Evolutionary conservation across 768 basidiomycete species (phyloP).

Genomic region (Lactifluus piperatus): DNA sequence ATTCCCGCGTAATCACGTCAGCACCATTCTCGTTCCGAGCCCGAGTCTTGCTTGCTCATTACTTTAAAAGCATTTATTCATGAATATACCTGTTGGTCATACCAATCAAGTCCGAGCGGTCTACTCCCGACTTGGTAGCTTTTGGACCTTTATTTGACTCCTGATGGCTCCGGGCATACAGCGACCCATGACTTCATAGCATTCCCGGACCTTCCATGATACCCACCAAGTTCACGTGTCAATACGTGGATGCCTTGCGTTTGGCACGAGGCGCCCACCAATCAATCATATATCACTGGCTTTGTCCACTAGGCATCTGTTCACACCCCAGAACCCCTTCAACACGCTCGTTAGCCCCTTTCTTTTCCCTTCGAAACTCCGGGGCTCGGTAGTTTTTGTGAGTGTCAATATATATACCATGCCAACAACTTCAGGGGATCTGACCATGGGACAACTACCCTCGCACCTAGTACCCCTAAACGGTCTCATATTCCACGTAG

Average conservation of each 20-base stretch:
- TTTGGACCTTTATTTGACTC: background rate
- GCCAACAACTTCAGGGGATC: background rate
- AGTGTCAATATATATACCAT: background rate
- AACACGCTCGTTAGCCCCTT: background rate
- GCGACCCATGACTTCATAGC: background rate
- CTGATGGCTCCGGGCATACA: background rate
- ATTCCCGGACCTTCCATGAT: background rate
- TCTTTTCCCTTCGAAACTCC: background rate
- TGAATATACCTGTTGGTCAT: background rate
- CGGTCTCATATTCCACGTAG: background rate
- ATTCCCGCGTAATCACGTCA: too few relatives aligned
- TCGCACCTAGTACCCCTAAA: background rate
- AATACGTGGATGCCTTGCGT: slow-evolving; percentile 16
- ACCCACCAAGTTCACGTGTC: slow-evolving; percentile 7
- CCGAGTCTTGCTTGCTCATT: background rate
- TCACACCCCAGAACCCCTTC: background rate
- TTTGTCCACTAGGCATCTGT: background rate
- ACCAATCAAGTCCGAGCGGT: background rate
- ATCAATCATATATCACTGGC: slow-evolving; percentile 9
- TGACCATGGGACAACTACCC: background rate
- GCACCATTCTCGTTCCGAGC: background rate
- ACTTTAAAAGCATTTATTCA: background rate
- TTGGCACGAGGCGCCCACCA: slow-evolving; percentile 12
- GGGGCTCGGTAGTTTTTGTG: slow-evolving; percentile 6
- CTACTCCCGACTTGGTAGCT: background rate